These are phyloP conservation scores for Debaryomyces subglobosus DNA, from an alignment of 1,139 yeast species.

Conservation along the genomic window DNA sequence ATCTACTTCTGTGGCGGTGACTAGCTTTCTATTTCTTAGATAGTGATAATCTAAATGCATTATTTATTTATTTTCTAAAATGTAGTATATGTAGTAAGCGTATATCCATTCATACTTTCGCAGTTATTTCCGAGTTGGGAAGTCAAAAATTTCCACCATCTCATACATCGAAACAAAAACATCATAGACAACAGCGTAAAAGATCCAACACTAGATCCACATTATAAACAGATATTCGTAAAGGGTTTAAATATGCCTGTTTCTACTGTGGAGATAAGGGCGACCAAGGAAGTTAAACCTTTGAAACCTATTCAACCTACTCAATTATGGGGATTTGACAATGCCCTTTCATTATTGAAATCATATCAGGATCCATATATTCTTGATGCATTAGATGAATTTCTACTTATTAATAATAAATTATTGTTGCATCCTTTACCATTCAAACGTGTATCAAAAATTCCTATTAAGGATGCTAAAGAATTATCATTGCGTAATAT, in stretches of 20 bases:
- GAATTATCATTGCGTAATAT: constrained; percentile 45
- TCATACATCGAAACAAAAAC: constrained; percentile 6
- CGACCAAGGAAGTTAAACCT: constrained; percentile 18
- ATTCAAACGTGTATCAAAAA: constrained; percentile 19
- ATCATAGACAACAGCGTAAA: not conserved
- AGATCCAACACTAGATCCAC: not conserved
- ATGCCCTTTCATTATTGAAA: constrained; percentile 39
- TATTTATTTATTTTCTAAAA: not conserved
- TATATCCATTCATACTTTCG: not conserved
- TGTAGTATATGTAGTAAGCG: not conserved
- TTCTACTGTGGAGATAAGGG: constrained; percentile 8
- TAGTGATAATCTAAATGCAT: not conserved
- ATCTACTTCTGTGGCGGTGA: constrained; percentile 13
- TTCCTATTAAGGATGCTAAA: constrained; percentile 5
- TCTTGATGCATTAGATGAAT: constrained; percentile 48
- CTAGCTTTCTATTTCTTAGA: not conserved
- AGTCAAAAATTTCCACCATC: constrained; percentile 10
- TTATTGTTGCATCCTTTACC: constrained; percentile 40
- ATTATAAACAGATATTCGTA: not conserved
- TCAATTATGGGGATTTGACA: constrained; percentile 47
- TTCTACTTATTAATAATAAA: constrained; percentile 38
- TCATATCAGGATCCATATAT: constrained; percentile 37
- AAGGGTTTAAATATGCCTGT: constrained; percentile 10
- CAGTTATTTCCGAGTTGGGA: constrained; percentile 11
- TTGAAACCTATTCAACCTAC: constrained; percentile 42